Base-by-base conservation (phyloP, 257 asterid genomes). In the Salvia splendens region DNA sequence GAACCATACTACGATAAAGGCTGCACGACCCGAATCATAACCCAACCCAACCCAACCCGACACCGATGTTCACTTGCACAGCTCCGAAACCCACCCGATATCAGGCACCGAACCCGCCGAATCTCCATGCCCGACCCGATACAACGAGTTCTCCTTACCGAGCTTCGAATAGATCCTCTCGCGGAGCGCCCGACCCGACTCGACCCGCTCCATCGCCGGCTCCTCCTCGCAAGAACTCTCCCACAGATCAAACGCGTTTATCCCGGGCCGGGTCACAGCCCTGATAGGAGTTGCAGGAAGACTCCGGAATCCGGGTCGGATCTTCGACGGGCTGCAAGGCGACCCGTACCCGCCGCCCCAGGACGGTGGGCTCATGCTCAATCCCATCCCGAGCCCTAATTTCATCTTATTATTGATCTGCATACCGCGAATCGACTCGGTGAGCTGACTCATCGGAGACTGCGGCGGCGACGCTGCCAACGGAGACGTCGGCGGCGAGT, bases 1-100 rank as follows among this genome's bases (percentile, higher is more conserved):
- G 43, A 65, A 50, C 40, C 64, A 32, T 15, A 38, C 14, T 6
- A 32, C 12, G 24, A 20, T 20, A 20, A n/a, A 32, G 60, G 73
- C 60, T 57, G 66, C 79, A 78, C 35, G 47, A 57, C 30, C 54
- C 72, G 69, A 24, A 7, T 5, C 12, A 47, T n/a, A 17, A 15
- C 55, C 12, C 28, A 3, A 59, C 49, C 46, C 47, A 28, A 70
- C 48, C 65, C 58, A n/a, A n/a, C n/a, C n/a, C n/a, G 55, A 64
- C 51, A 16, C 67, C 45, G 12, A 35, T 11, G 1, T 12, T 75
- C 78, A 85, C 3, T 83, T 80, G 5, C 86, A 74, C 11, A 86
- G 86, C 32, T 89, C 88, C 0, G 88, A 83, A 16, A 85, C 84
- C 96, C 89, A 88, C 55, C 81, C 95, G 5, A 77, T 38, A 69